Base-by-base conservation (phyloP, 345 rosid genomes). In the Syzygium grande region DNA sequence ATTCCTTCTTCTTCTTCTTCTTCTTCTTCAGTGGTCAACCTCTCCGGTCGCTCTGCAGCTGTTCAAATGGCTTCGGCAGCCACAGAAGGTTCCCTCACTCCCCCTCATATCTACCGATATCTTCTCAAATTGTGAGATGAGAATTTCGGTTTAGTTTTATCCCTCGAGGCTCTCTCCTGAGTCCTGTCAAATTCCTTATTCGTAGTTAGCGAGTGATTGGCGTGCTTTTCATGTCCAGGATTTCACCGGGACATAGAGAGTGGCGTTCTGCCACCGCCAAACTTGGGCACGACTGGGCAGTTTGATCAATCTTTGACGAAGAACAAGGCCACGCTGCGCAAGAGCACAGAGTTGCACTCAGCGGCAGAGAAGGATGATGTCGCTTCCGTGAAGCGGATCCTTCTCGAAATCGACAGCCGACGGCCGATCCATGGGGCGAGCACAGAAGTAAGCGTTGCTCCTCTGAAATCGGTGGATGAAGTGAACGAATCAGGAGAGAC, bases 401-500 rank as follows among this genome's bases (percentile, higher is more conserved):
- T 96, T n/a, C 85, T 91, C 58, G 97, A 92, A 85, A 95, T 98
- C 68, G 90, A 92, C 89, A 94, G 34, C 97, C 96, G 90, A 94
- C 96, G 93, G 92, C 87, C 87, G 96, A 95, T 98, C 38, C 97
- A 94, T 68, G 85, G 90, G 10, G 99, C 94, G 91, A 97, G 94
- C 19, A 97, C 97, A 0, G 98, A 98, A 92, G 94, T 94, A 43
- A 91, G 98, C 89, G 95, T 97, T 6, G 95, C 96, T 73, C 49
- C 49, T 73, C 49, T 73, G 83, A 49, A 73, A 1, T 92, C 96
- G 52, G 99, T 96, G 73, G 96, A 95, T 86, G 98, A 98, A 92
- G 97, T 96, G 88, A 98, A 98, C 91, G 99, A 96, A 89, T 93
- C 96, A 90, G 99, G 95, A 9, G 99, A 98, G 92, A 98, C 98